phyloP scores from a whole-genome alignment of 1,284 basidiomycete species.

The Cryptococcus amylolentus region DNA sequence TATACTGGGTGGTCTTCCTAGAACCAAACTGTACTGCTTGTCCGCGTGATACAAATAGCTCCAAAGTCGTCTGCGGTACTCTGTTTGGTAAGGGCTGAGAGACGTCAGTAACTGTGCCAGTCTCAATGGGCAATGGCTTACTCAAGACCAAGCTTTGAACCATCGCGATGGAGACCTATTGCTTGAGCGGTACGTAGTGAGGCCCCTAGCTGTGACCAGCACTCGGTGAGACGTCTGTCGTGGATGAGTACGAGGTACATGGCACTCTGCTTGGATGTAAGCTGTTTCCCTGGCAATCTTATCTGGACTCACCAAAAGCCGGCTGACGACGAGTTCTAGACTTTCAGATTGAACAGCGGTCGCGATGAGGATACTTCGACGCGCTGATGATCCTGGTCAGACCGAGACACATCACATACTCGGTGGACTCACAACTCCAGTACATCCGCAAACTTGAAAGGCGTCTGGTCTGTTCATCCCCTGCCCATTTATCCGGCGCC shows the following conservation, averaged over 20 bases:
- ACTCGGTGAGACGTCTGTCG: slow-evolving; percentile 59
- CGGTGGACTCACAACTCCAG: slow-evolving; percentile 73
- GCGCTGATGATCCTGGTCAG: slow-evolving; percentile 55
- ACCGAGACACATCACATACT: not conserved
- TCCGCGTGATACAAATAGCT: slow-evolving; percentile 91
- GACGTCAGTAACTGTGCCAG: not conserved
- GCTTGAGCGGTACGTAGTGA: slow-evolving; percentile 91
- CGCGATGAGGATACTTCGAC: slow-evolving; percentile 77
- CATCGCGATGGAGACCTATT: slow-evolving; percentile 86
- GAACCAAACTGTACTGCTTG: slow-evolving; percentile 68
- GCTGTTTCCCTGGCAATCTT: not conserved
- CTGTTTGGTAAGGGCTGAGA: slow-evolving; percentile 65
- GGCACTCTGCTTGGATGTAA: slow-evolving; percentile 60
- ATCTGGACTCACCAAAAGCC: slow-evolving; percentile 63
- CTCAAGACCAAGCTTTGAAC: slow-evolving; percentile 65
- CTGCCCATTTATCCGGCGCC: slow-evolving; percentile 77
- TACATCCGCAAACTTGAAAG: slow-evolving; percentile 82
- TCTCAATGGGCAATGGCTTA: slow-evolving; percentile 45
- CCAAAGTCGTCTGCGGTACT: slow-evolving; percentile 89
- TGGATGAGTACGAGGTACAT: slow-evolving; percentile 76
- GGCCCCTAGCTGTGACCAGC: slow-evolving; percentile 91
- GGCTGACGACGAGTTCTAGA: slow-evolving; percentile 80
- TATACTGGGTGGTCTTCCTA: slow-evolving; percentile 77
- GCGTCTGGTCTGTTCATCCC: slow-evolving; percentile 68
- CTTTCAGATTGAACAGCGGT: slow-evolving; percentile 87